phyloP scores from a whole-genome alignment of 768 basidiomycete species.

The Roridomyces roridus region DNA sequence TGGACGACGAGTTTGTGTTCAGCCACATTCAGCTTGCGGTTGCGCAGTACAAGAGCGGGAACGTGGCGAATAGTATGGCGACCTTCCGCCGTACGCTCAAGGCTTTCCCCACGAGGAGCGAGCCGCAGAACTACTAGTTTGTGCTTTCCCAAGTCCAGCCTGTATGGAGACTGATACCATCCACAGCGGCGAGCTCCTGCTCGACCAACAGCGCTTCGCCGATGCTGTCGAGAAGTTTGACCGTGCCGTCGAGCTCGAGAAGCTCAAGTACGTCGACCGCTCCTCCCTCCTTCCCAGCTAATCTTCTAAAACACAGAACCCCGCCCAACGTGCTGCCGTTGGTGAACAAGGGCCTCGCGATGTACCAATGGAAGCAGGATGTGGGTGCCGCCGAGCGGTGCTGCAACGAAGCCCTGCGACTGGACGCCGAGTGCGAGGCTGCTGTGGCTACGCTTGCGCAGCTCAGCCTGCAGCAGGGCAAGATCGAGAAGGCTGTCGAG shows the following conservation, averaged over 20 bases:
- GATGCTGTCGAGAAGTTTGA: conserved; percentile 96
- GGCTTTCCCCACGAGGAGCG: conserved; percentile 84
- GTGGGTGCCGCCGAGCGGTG: conserved; percentile 80
- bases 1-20: conserved; percentile 92
- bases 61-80: conserved; percentile 83
- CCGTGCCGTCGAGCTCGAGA: conserved; percentile 87
- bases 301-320: conserved; percentile 31
- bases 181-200: conserved; percentile 85
- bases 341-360: conserved; percentile 96
- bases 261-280: conserved; percentile 57
- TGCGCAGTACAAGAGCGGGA: conserved; percentile 91
- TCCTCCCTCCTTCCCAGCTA: background rate
- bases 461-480: conserved; percentile 87
- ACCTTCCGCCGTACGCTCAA: conserved; percentile 87
- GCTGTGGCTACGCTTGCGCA: conserved; percentile 97
- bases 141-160: conserved; percentile 32
- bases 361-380: conserved; percentile 97
- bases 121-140: conserved; percentile 98
- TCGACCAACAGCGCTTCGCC: conserved; percentile 88
- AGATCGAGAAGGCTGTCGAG: conserved; percentile 83
- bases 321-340: conserved; percentile 87
- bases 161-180: background rate
- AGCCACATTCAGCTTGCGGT: conserved; percentile 97
- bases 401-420: conserved; percentile 84
- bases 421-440: conserved; percentile 95